These are phyloP conservation scores for Nitzschia sp. DNA, from an alignment of 108 stramenopile genomes.

Conservation along the genomic window DNA sequence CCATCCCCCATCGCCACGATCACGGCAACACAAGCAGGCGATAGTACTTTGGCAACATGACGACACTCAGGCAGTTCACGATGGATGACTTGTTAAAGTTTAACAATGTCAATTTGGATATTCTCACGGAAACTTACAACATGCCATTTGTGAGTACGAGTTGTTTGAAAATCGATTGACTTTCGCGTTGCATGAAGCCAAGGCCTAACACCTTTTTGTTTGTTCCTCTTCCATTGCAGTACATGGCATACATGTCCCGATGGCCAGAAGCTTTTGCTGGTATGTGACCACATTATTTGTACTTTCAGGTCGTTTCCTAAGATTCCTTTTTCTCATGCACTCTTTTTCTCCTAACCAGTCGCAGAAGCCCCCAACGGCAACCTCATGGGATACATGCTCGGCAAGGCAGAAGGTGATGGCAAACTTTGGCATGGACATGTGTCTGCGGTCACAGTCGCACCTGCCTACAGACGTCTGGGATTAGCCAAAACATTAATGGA, in stretches of 20 bases:
- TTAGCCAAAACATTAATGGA: constrained; percentile 94
- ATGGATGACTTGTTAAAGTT: constrained; percentile 95
- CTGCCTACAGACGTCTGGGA: constrained; percentile 84
- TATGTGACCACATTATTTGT: too few species aligned
- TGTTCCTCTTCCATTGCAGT: constrained; percentile 26
- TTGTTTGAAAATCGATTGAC: neutral
- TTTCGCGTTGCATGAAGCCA: neutral
- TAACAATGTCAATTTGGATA: constrained; percentile 97
- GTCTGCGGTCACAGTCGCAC: constrained; percentile 95
- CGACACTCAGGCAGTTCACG: constrained; percentile 83
- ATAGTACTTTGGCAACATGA: constrained; percentile 54
- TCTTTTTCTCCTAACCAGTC: constrained; percentile 23
- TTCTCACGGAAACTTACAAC: constrained; percentile 91
- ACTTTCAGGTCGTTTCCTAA: neutral
- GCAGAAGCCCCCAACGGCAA: constrained; percentile 72
- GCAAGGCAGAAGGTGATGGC: constrained; percentile 91
- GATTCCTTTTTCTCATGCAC: neutral
- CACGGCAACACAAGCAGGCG: too few species aligned
- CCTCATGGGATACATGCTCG: constrained; percentile 88
- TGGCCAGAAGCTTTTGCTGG: constrained; percentile 93
- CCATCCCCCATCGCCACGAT: too few species aligned
- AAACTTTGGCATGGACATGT: constrained; percentile 99
- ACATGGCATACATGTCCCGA: constrained; percentile 88
- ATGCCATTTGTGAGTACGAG: constrained; percentile 23
- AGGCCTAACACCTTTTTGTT: neutral